Evolutionary conservation across 1,284 basidiomycete species (phyloP).

Genomic region (Irpex rosettiformis): DNA sequence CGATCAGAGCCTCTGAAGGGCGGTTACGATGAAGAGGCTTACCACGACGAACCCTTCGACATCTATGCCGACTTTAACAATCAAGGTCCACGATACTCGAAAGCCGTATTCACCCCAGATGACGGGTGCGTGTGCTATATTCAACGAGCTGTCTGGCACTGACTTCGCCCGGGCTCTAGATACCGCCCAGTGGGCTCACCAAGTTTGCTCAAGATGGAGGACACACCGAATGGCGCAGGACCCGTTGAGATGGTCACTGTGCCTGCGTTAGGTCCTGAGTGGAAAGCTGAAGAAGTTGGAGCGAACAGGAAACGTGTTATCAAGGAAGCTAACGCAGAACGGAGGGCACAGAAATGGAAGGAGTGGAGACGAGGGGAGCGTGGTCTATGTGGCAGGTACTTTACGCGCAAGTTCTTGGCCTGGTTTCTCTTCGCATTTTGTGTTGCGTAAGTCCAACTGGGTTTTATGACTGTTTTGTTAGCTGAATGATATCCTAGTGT

Average conservation of each 20-base stretch:
- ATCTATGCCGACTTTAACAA: slow-evolving; percentile 93
- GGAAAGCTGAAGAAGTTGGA: slow-evolving; percentile 73
- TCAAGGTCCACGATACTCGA: slow-evolving; percentile 74
- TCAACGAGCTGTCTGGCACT: slow-evolving; percentile 7
- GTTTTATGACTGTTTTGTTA: neutral
- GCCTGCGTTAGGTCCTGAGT: slow-evolving; percentile 84
- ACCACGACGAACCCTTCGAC: slow-evolving; percentile 64
- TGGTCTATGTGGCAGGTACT: slow-evolving; percentile 67
- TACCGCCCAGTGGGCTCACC: slow-evolving; percentile 52
- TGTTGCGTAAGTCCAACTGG: slow-evolving; percentile 52
- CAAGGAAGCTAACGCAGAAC: slow-evolving; percentile 54
- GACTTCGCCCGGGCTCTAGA: slow-evolving; percentile 26
- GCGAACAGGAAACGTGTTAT: slow-evolving; percentile 70
- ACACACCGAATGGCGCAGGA: slow-evolving; percentile 33
- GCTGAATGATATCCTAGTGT: slow-evolving; percentile 40
- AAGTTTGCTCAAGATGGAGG: slow-evolving; percentile 29
- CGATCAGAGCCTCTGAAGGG: slow-evolving; percentile 72
- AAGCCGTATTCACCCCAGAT: slow-evolving; percentile 42
- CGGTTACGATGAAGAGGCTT: slow-evolving; percentile 56
- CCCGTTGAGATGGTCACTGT: slow-evolving; percentile 84
- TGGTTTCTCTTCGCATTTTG: slow-evolving; percentile 63
- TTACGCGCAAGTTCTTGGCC: slow-evolving; percentile 67
- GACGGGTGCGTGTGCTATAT: slow-evolving; percentile 32
- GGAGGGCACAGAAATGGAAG: slow-evolving; percentile 40
- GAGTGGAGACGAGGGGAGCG: slow-evolving; percentile 27